phyloP scores from a whole-genome alignment of 495 filamentous ascomycete genomes.

The Lichenothelia convexa region DNA sequence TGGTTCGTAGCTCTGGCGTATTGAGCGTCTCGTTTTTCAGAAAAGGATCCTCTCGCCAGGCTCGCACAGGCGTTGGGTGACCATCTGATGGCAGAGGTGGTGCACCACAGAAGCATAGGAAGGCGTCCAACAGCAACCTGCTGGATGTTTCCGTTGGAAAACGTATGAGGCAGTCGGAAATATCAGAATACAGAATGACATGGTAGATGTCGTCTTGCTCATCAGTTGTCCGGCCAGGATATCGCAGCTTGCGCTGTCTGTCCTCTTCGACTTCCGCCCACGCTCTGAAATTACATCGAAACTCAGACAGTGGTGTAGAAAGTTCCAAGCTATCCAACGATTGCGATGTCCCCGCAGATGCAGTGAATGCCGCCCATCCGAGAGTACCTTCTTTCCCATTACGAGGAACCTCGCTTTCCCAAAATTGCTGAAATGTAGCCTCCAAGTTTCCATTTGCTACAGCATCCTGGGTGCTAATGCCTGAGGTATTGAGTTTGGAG shows the following conservation, averaged over 20 bases:
- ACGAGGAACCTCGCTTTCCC: slow-evolving; percentile 70
- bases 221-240: slow-evolving; percentile 49
- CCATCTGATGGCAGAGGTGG: no score
- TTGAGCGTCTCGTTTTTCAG: no score
- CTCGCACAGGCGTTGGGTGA: no score
- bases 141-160: slow-evolving; percentile 24
- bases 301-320: no score
- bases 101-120: slow-evolving; percentile 22
- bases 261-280: slow-evolving; percentile 48
- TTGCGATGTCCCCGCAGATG: slow-evolving; percentile 8
- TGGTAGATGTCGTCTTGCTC: slow-evolving; percentile 64
- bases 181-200: slow-evolving; percentile 60
- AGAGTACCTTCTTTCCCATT: slow-evolving; percentile 55
- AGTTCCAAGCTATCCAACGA: not conserved
- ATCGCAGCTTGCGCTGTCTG: slow-evolving; percentile 25
- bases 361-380: slow-evolving; percentile 46
- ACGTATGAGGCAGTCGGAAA: slow-evolving; percentile 41
- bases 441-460: slow-evolving; percentile 9
- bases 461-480: no score
- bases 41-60: no score
- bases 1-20: no score
- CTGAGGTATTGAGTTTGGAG: slow-evolving; percentile 5
- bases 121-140: slow-evolving; percentile 17
- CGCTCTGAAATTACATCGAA: slow-evolving; percentile 26
- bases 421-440: slow-evolving; percentile 52